Conservation (phyloP, 176 grass and related monocot genomes). For the Areca catechu region DNA sequence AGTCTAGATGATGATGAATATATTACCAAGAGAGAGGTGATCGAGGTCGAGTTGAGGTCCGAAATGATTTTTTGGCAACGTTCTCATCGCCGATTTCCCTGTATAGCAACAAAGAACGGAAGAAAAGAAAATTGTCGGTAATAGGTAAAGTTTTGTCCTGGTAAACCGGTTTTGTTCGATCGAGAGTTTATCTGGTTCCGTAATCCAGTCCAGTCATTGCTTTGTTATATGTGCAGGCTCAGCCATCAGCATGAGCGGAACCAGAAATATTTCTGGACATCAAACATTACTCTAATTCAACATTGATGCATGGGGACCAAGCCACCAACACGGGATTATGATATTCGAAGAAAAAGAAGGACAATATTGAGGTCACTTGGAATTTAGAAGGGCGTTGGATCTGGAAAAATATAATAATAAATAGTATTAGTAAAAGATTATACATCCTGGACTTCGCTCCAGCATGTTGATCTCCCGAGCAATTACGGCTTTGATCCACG, state of each 20-base stretch:
- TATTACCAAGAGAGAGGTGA: constrained; percentile 37
- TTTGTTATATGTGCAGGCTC: no score
- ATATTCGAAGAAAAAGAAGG: no score
- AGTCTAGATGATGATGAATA: not conserved
- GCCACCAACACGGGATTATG: no score
- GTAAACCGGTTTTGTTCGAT: no score
- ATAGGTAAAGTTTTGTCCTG: not conserved
- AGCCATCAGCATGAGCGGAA: no score
- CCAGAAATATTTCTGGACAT: no score
- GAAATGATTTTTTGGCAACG: not conserved
- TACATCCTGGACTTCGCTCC: not conserved
- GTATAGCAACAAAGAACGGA: not conserved
- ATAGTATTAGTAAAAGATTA: not conserved
- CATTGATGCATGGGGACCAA: no score
- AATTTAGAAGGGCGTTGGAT: not conserved
- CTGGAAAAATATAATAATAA: not conserved
- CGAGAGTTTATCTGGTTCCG: no score
- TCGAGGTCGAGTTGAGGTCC: not conserved
- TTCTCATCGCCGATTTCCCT: not conserved
- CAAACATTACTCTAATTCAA: no score
- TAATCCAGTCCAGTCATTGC: no score
- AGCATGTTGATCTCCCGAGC: not conserved
- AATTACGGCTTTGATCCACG: not conserved
- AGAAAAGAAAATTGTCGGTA: not conserved
- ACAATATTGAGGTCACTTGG: no score